Percentiles rank a stretch among this genome's conserved stretches.
phyloP scores from a whole-genome alignment of 2,329 filamentous ascomycete genomes.

The Plenodomus lindquistii region DNA sequence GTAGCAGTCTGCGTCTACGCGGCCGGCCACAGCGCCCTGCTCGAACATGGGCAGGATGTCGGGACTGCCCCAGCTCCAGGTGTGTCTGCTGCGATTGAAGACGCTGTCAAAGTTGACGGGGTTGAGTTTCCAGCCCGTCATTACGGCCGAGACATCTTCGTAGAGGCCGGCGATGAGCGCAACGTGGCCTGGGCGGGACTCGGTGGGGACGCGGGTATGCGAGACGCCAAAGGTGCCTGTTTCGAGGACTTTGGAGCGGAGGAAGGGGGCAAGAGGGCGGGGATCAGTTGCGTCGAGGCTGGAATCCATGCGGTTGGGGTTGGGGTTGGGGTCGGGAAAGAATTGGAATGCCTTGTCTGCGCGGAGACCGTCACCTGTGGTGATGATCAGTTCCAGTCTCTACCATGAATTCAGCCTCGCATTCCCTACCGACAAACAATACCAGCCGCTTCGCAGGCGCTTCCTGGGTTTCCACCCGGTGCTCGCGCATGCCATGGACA shows the following conservation, averaged over 20 bases:
- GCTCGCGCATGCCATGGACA: slow-evolving; percentile 90
- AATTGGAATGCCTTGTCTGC: slow-evolving; percentile 98
- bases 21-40: slow-evolving; percentile 82
- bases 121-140: slow-evolving; percentile 97
- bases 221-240: slow-evolving; percentile 97
- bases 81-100: slow-evolving; percentile 94
- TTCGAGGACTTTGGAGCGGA: slow-evolving; percentile 84
- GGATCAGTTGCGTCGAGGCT: slow-evolving; percentile 64
- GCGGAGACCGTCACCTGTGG: slow-evolving; percentile 79
- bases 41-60: slow-evolving; percentile 98
- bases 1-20: slow-evolving; percentile 87
- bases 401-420: neutral
- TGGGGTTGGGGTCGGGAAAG: slow-evolving; percentile 80
- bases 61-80: slow-evolving; percentile 98
- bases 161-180: slow-evolving; percentile 95
- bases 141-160: slow-evolving; percentile 96
- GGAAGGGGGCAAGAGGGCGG: slow-evolving; percentile 83
- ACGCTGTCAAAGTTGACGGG: slow-evolving; percentile 98
- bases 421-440: slow-evolving; percentile 77
- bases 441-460: slow-evolving; percentile 89
- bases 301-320: slow-evolving; percentile 59
- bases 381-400: slow-evolving; percentile 8
- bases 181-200: slow-evolving; percentile 94
- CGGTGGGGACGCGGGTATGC: slow-evolving; percentile 93
- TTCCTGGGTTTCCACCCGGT: slow-evolving; percentile 69